These are phyloP conservation scores for Penicillium rolfsii DNA, from an alignment of 2,329 filamentous ascomycete genomes.

Conservation along the genomic window DNA sequence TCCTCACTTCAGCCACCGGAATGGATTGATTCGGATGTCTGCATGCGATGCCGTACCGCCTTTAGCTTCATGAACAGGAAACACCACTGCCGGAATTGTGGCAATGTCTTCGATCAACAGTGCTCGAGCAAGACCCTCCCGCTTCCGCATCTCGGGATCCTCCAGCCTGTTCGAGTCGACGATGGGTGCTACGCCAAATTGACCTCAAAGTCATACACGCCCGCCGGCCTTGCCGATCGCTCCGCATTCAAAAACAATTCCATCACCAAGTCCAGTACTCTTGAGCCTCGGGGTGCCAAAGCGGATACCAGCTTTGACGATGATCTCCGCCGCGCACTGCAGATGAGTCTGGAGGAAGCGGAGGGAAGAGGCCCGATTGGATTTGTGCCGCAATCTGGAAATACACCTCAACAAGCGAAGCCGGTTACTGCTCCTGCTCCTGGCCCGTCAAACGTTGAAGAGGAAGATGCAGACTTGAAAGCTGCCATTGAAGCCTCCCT, in stretches of 20 bases:
- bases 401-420: conserved; percentile 44
- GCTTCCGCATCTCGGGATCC: conserved; percentile 88
- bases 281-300: conserved; percentile 88
- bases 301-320: conserved; percentile 93
- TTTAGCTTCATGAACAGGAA: conserved; percentile 99
- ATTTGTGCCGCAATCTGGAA: conserved; percentile 69
- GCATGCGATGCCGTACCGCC: conserved; percentile 92
- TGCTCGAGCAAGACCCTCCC: conserved; percentile 89
- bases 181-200: conserved; percentile 93
- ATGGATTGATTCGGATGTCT: conserved; percentile 97
- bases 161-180: conserved; percentile 88
- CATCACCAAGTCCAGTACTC: conserved; percentile 69
- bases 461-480: conserved; percentile 90
- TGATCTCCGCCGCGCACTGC: conserved; percentile 86
- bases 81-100: conserved; percentile 97
- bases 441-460: conserved; percentile 56
- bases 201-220: conserved; percentile 66
- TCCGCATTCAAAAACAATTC: conserved; percentile 52
- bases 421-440: conserved; percentile 39
- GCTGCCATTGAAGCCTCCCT: conserved; percentile 94
- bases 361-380: conserved; percentile 71
- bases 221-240: conserved; percentile 47
- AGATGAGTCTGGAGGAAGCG: conserved; percentile 96
- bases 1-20: conserved; percentile 72
- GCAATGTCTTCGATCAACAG: conserved; percentile 94